Conservation (phyloP, 345 rosid genomes). For the Zanthoxylum bungeanum region DNA sequence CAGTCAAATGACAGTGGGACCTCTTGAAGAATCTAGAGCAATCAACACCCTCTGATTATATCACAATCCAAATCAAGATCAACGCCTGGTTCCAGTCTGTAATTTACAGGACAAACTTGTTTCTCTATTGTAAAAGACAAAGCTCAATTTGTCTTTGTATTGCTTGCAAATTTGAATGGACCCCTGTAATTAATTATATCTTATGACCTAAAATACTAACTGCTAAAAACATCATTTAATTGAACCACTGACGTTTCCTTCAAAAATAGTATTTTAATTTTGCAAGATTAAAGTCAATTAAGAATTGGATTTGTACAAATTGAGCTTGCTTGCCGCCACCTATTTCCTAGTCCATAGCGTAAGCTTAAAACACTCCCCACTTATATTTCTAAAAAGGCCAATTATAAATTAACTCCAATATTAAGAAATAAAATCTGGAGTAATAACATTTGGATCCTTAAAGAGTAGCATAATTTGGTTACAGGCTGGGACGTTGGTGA, state of each 20-base stretch:
- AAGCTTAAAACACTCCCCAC: not conserved
- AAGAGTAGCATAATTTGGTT: no score
- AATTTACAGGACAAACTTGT: not conserved
- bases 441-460: no score
- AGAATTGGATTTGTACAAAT: not conserved
- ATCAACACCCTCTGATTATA: not conserved
- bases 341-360: not conserved
- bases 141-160: not conserved
- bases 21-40: not conserved
- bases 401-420: not conserved
- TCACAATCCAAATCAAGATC: not conserved
- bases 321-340: not conserved
- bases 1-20: not conserved
- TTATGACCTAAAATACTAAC: not conserved
- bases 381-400: not conserved
- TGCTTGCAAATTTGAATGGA: not conserved
- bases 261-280: not conserved
- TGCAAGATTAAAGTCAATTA: not conserved
- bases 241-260: not conserved
- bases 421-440: no score
- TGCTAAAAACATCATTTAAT: not conserved
- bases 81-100: slow-evolving; percentile 6
- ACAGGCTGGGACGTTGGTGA: no score
- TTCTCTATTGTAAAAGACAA: slow-evolving; percentile 3
- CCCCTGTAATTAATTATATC: not conserved